Percentiles rank a stretch among this genome's conserved stretches.
phyloP scores from a whole-genome alignment of 2,329 filamentous ascomycete species.

The Myriosclerotinia scirpicola region DNA sequence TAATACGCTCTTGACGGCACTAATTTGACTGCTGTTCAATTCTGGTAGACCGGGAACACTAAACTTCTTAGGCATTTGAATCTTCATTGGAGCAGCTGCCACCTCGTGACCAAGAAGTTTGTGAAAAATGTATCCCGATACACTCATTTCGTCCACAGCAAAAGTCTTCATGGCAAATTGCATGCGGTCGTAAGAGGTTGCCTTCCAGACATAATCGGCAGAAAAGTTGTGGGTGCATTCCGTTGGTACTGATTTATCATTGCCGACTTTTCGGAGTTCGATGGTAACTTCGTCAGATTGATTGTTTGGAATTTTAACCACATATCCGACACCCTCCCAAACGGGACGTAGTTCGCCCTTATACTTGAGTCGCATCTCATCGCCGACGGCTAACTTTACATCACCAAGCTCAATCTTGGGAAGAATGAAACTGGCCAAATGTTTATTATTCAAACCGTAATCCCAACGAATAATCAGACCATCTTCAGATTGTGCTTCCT shows the following conservation, averaged over 20 bases:
- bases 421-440: constrained; percentile 90
- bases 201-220: constrained; percentile 99
- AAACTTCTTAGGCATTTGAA: constrained; percentile 93
- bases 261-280: constrained; percentile 88
- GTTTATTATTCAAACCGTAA: constrained; percentile 94
- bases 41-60: constrained; percentile 92
- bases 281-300: constrained; percentile 97
- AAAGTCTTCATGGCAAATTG: constrained; percentile 99
- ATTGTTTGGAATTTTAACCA: constrained; percentile 99
- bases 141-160: constrained; percentile 95
- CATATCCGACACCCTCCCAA: constrained; percentile 98
- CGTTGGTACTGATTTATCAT: constrained; percentile 93
- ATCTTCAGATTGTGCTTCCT: constrained; percentile 97
- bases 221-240: constrained; percentile 98
- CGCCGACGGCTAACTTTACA: constrained; percentile 95
- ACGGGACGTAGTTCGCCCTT: constrained; percentile 87
- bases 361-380: constrained; percentile 97
- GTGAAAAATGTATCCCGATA: constrained; percentile 98
- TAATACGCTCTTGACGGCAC: constrained; percentile 91
- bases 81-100: constrained; percentile 91
- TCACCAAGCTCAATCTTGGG: constrained; percentile 97
- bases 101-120: constrained; percentile 94
- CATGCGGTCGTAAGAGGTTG: constrained; percentile 98
- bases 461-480: constrained; percentile 94
- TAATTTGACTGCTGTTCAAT: constrained; percentile 92